phyloP scores from a whole-genome alignment of 1,139 yeast genomes.

The Saccharomyces pastorianus region DNA sequence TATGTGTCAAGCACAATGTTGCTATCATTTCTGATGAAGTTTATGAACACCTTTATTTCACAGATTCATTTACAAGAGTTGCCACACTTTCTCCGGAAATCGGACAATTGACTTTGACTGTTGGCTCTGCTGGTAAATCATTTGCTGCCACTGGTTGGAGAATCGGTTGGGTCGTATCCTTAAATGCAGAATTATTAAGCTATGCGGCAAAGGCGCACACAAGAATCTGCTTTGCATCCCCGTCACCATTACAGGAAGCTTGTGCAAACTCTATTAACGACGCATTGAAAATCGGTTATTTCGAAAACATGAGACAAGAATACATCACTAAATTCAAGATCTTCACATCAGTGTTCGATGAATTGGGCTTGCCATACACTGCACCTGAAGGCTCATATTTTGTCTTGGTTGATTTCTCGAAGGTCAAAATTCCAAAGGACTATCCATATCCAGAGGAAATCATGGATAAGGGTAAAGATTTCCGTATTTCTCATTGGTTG shows the following conservation, averaged over 20 bases:
- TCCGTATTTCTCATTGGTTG: conserved; percentile 84
- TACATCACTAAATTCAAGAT: conserved; percentile 65
- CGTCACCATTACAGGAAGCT: conserved; percentile 93
- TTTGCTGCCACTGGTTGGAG: conserved; percentile 99
- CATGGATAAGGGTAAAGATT: conserved; percentile 65
- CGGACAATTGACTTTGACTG: conserved; percentile 70
- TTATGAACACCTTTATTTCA: conserved; percentile 78
- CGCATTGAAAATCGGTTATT: conserved; percentile 59
- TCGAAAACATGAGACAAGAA: conserved; percentile 54
- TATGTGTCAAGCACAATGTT: conserved; percentile 77
- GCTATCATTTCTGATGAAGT: conserved; percentile 87
- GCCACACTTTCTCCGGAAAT: conserved; percentile 77
- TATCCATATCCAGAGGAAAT: conserved; percentile 68
- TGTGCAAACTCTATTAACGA: conserved; percentile 64
- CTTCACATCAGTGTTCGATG: conserved; percentile 72
- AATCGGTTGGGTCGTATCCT: conserved; percentile 88
- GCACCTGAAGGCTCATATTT: conserved; percentile 90
- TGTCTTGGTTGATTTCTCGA: conserved; percentile 76
- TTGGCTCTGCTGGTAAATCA: conserved; percentile 95
- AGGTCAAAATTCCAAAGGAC: conserved; percentile 67
- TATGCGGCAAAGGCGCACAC: conserved; percentile 88
- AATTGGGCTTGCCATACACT: conserved; percentile 80
- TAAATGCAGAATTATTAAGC: conserved; percentile 63
- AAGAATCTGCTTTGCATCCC: conserved; percentile 80
- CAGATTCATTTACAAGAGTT: conserved; percentile 64